A percentile compares a stretch with the other conserved stretches of the same genome.
phyloP scores from a whole-genome alignment of 148 eudicot species.

The Oxyria digyna region DNA sequence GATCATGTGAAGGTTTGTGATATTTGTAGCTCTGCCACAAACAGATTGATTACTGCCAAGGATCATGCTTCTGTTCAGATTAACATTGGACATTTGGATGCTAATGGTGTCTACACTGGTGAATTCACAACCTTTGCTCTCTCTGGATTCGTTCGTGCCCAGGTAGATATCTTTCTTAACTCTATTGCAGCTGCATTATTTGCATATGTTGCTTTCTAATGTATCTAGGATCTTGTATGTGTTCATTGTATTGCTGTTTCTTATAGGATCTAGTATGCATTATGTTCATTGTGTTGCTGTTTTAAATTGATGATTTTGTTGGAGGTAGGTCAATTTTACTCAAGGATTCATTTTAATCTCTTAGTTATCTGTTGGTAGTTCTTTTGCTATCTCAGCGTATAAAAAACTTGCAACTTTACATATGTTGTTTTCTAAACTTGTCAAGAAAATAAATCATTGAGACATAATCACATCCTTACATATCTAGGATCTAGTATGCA shows the following conservation, averaged over 20 bases:
- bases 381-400: too few species aligned
- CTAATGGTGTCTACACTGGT: constrained; percentile 55
- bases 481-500: not conserved
- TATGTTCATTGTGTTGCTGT: too few species aligned
- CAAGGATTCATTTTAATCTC: too few species aligned
- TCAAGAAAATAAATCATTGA: too few species aligned
- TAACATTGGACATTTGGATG: constrained; percentile 75
- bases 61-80: constrained; percentile 83
- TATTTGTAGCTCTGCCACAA: constrained; percentile 55
- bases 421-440: too few species aligned
- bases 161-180: constrained; percentile 22
- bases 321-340: too few species aligned
- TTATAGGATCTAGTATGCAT: too few species aligned
- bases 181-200: not conserved
- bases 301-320: not conserved
- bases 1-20: not conserved
- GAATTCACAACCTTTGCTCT: constrained; percentile 67
- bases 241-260: too few species aligned
- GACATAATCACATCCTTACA: too few species aligned
- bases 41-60: constrained; percentile 74
- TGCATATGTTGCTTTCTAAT: not conserved
- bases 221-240: too few species aligned
- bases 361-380: too few species aligned
- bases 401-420: too few species aligned
- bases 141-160: constrained; percentile 72